phyloP scores from a whole-genome alignment of 2,329 filamentous ascomycete genomes.

The Pseudogymnoascus sp. region DNA sequence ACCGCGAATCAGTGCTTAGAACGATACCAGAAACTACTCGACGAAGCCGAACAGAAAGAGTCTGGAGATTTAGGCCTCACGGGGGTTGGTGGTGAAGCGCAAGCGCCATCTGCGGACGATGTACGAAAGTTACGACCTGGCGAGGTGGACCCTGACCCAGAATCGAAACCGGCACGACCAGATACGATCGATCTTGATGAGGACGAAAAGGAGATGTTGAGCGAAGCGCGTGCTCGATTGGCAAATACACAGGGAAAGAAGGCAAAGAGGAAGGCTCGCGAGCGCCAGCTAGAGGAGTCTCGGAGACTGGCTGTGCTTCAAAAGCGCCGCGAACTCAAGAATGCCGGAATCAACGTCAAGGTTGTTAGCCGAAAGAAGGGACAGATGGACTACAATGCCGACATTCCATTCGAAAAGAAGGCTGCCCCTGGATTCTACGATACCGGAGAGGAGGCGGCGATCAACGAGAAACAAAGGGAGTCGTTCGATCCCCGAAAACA shows the following conservation, averaged over 20 bases:
- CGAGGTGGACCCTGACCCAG: slow-evolving; percentile 93
- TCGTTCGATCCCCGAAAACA: slow-evolving; percentile 89
- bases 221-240: slow-evolving; percentile 88
- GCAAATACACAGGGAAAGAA: slow-evolving; percentile 99
- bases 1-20: slow-evolving; percentile 96
- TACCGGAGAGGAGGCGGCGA: slow-evolving; percentile 69
- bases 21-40: slow-evolving; percentile 90
- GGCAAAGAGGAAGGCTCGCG: slow-evolving; percentile 92
- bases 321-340: slow-evolving; percentile 93
- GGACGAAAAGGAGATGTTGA: slow-evolving; percentile 99
- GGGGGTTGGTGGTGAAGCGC: slow-evolving; percentile 78
- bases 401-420: slow-evolving; percentile 95
- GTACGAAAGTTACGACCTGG: slow-evolving; percentile 82
- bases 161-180: slow-evolving; percentile 88
- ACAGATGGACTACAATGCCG: slow-evolving; percentile 99
- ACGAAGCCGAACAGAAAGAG: slow-evolving; percentile 89
- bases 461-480: slow-evolving; percentile 76
- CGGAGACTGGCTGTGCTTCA: slow-evolving; percentile 82
- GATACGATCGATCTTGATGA: slow-evolving; percentile 98
- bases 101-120: slow-evolving; percentile 86
- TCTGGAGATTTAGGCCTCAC: slow-evolving; percentile 71
- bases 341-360: slow-evolving; percentile 97
- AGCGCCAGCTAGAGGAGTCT: slow-evolving; percentile 91
- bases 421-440: slow-evolving; percentile 88
- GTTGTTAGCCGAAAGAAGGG: slow-evolving; percentile 84